Base-by-base conservation (phyloP, 768 basidiomycete species). In the Podaxis sp. region DNA sequence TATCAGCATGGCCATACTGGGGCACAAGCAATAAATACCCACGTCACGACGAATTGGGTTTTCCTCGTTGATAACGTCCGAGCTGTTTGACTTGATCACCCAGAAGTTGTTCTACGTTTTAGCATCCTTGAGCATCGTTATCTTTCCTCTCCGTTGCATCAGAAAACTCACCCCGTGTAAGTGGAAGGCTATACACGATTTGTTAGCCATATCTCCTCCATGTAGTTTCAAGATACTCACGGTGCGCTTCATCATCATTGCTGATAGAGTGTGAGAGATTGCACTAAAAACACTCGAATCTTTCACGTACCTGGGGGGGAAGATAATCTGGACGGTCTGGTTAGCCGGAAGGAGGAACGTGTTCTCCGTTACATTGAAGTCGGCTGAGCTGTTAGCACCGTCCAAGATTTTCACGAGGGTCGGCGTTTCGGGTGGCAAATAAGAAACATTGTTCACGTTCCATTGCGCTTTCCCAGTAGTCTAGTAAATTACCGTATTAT, bases 1-100 rank as follows among this genome's bases (percentile, higher is more conserved):
- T 25, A 1, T 16, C 16, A 16, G 23, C 18, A n/a, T 25, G 10
- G 14, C 14, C 23, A 36, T 37, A 38, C n/a, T 4, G 27, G 5
- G 27, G 2, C n/a, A 51, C 13, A 38, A 21, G 37, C 5, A 18
- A 35, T n/a, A 21, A 16, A 18, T 40, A 16, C 63, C 55, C 56
- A 65, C 68, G 64, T 70, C 69, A 10, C 69, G 69, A 37, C 65
- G 65, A 48, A 69, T 65, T 11, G 87, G 88, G 69, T 88, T 79
- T 42, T 79, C 78, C 1, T 73, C 70, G 63, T 77, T 77, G 27
- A 70, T 67, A 37, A 32, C 50, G 10, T 68, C 65, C 28, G 73
- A 65, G 16, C 64, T 62, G 56, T 73, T 75, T 50, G 66, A 74
- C 63, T 79, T 76, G 58, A 80, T 67, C 18, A 79, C 71, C 63